Evolutionary conservation across 2,329 filamentous ascomycete species (phyloP), one percentile per base, ranked within the genome.

Genomic region (Fusarium duplospermum): DNA sequence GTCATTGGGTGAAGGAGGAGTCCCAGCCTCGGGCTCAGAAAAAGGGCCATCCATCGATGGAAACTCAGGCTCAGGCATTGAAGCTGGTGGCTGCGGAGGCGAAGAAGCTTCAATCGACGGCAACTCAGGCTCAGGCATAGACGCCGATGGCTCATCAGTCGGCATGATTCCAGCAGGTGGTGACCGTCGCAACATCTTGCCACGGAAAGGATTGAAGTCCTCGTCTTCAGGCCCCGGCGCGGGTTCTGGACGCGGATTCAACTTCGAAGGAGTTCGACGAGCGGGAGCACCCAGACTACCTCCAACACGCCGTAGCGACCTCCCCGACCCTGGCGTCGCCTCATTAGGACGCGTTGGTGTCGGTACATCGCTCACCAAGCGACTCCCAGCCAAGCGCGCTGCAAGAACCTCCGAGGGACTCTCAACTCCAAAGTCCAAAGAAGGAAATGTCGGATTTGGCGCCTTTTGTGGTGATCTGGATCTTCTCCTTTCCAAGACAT

Each of bases 401-500:
- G 79, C 74, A 13, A 80, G 70, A 9, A 78, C 63, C n/a, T 81
- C 78, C 4, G 76, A 75, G 2, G 77, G 75, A 59, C 77, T 80
- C 27, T 79, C 72, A 33, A 70, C 75, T 4, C 70, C 67, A 2
- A 73, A 54, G 52, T 77, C 77, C 40, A 72, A 71, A 5, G 69
- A 66, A n/a, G 29, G 69, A n/a, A 61, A 69, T 8, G 67, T 31
- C 47, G n/a, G 52, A 7, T 45, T 62, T 56, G 22, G 67, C 69
- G 7, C 75, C 69, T 83, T 81, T 70, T 81, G 67, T 47, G 82
- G 77, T 75, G 83, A 75, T 76, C 82, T 78, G 65, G 83, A 83
- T 76, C 83, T 76, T 77, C 83, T 80, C 72, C 86, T 84, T 65
- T 86, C 83, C 36, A 91, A 81, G 8, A 91, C 84, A 13, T 90